Base-by-base conservation (phyloP, 352 stramenopile genomes). In the Thalassiosira mediterranea region DNA sequence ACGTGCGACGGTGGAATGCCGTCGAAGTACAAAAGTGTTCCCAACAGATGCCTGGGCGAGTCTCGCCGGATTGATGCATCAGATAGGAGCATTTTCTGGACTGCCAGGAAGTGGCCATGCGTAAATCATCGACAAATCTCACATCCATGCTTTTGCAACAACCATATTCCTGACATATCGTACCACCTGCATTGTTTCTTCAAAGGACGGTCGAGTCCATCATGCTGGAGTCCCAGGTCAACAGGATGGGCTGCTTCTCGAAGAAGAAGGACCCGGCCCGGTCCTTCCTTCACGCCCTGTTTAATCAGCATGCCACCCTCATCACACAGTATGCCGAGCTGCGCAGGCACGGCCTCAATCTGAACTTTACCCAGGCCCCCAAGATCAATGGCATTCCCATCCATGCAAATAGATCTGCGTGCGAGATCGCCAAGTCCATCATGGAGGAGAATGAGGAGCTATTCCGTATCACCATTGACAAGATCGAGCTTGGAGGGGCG, bases 401-500 rank as follows among this genome's bases (percentile, higher is more conserved):
- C n/a, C n/a, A n/a, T n/a, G 29, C 37, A 28, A 32, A 17, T 4
- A 21, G 67, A 15, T 69, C 57, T 10, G 52, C 67, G 25, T 72
- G 58, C 52, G 67, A 79, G 37, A 66, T 52, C 28, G 74, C 74
- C 10, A 66, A 64, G 51, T 4, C 3, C 3, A 66, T 77, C 11
- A 83, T 83, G 74, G 25, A 78, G 54, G 31, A 78, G 17, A 83
- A 83, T 48, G 57, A 75, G 42, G 58, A 60, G 23, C 29, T 83
- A 11, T 83, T 83, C 31, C 15, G 59, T 3, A 68, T 83, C 38
- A 38, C 42, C 11, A n/a, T 79, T 3, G 60, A 71, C 11, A 65
- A 48, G n/a, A 15, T 83, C 4, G 74, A 83, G 51, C 79, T 79
- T 56, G 74, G 67, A 54, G 10, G 28, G 13, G 25, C 29, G 15